Evolutionary conservation across 2,329 filamentous ascomycete genomes (phyloP).

Genomic region (Mariannaea sp.): DNA sequence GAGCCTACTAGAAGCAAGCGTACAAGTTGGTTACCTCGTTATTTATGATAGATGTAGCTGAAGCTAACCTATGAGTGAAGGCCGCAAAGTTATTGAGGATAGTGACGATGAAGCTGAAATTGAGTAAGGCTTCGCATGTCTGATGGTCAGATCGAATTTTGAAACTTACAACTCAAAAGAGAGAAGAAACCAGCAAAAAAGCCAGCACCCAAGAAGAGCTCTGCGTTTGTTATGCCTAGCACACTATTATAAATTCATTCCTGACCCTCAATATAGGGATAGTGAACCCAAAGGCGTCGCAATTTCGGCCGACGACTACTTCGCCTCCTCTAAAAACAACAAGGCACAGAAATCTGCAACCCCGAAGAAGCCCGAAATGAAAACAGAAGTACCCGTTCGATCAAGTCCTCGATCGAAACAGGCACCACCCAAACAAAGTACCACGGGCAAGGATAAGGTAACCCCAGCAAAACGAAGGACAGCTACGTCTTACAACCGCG

Average conservation of each 20-base stretch:
- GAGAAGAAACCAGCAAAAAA: conserved; percentile 60
- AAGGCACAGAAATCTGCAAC: conserved; percentile 46
- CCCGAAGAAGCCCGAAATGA: conserved; percentile 48
- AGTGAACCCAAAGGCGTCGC: conserved; percentile 53
- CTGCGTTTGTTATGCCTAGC: conserved; percentile 46
- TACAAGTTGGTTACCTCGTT: conserved; percentile 46
- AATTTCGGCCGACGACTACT: conserved; percentile 63
- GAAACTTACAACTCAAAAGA: conserved; percentile 30
- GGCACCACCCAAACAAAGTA: conserved; percentile 39
- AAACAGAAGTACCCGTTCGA: conserved; percentile 53
- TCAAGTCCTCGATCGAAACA: conserved; percentile 58
- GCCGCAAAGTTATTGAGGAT: conserved; percentile 76
- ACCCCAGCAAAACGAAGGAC: conserved; percentile 48
- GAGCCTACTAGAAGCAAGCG: conserved; percentile 52
- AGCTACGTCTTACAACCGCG: conserved; percentile 48
- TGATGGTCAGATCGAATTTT: background rate
- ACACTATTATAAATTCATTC: background rate
- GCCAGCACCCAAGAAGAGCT: conserved; percentile 59
- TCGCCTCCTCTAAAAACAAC: conserved; percentile 52
- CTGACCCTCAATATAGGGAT: conserved; percentile 38
- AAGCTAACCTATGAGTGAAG: conserved; percentile 45
- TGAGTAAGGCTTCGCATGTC: conserved; percentile 48
- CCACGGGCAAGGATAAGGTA: conserved; percentile 38
- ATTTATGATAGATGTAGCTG: background rate
- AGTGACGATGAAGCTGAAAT: conserved; percentile 74